Percentiles rank a stretch among this genome's conserved stretches.
Evolutionary conservation across 176 grass and related monocot species (phyloP).

Genomic region (Carex pumila): DNA sequence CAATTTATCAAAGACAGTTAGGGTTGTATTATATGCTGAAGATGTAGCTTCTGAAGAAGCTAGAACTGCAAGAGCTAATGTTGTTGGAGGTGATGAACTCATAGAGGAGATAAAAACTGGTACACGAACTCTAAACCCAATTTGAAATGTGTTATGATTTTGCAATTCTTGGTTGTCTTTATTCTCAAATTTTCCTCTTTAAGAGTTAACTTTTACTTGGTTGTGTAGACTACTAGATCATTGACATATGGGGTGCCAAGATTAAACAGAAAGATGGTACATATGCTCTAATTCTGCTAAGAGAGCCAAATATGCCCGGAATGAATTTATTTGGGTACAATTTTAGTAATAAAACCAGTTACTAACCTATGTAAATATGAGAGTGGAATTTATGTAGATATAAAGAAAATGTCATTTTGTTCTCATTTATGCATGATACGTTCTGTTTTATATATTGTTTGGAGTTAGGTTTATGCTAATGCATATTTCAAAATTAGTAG

Average conservation of each 20-base stretch:
- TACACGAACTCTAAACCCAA: neutral
- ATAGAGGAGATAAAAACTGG: conserved; percentile 73
- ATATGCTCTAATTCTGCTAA: neutral
- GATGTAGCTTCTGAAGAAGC: conserved; percentile 61
- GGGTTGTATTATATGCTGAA: conserved; percentile 85
- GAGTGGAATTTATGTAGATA: neutral
- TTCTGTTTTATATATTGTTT: neutral
- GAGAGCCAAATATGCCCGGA: neutral
- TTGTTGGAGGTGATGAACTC: conserved; percentile 71
- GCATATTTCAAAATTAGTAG: conserved; percentile 27
- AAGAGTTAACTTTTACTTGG: neutral
- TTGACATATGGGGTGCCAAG: neutral
- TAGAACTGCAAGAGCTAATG: conserved; percentile 66
- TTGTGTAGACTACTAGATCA: neutral
- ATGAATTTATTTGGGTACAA: neutral
- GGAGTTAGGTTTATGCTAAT: neutral
- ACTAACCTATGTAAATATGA: neutral
- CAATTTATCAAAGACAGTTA: conserved; percentile 48
- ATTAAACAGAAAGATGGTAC: neutral
- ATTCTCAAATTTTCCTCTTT: neutral
- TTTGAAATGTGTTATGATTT: neutral
- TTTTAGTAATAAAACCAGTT: neutral
- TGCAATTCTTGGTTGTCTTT: neutral
- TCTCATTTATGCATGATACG: neutral
- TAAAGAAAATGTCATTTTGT: neutral